Base-by-base conservation (phyloP, 768 basidiomycete genomes). In the Naganishia friedmannii region DNA sequence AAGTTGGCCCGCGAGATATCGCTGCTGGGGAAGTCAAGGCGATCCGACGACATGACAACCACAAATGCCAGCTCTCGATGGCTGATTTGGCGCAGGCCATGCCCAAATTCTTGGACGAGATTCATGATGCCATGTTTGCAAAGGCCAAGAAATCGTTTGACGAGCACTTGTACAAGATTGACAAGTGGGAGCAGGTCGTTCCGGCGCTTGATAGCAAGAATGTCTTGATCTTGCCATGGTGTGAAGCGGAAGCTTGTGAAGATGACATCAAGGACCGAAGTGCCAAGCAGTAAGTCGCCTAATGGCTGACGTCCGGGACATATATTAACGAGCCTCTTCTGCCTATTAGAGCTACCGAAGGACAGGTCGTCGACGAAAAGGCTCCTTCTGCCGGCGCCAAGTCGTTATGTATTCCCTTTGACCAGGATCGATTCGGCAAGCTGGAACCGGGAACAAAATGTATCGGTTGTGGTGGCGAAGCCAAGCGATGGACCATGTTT, bases 301-400 rank as follows among this genome's bases (percentile, higher is more conserved):
- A 48, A 15, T 17, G 53, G 13, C 12, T 28, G 7, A 51, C 45
- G 83, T 83, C 15, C 45, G 32, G 48, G 9, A 9, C 53, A 5
- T 23, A 23, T 69, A 21, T 68, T 60, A 31, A 71, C 70, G 51
- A 48, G n/a, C n/a, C n/a, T 73, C 56, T 56, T 70, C 17, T 7
- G 42, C 66, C 34, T 34, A 39, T n/a, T 55, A 79, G 74, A 54
- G 74, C 70, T 74, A 93, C 90, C 72, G 85, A 90, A 70, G 92
- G 93, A 79, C 90, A 88, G 5, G 88, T 89, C 28, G 83, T 83
- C 75, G 96, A 99, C 77, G 93, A 93, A 79, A 90, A 92, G 37
- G 95, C 94, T 21, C 96, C 96, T 0, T 94, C 93, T 19, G 93
- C 96, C 15, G 96, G 96, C 63, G 96, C 96, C 70, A 99, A 99